Evolutionary conservation across 192 early-diverging fungal species (phyloP).

Genomic region (Backusella mclennaniae): DNA sequence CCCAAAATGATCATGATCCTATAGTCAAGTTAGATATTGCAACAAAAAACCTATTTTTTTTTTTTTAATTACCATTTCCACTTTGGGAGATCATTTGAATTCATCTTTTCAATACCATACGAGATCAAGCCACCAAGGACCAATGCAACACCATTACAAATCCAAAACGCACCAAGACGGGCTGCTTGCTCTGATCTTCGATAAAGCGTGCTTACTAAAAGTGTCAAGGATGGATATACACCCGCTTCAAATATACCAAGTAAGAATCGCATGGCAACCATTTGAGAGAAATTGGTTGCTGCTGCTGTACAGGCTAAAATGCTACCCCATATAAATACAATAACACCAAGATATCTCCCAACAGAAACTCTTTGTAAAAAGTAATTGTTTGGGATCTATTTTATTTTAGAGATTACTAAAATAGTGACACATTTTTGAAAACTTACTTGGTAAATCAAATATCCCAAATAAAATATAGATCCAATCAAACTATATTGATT

Average conservation of each 20-base stretch:
- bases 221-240: slow-evolving; percentile 25
- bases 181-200: slow-evolving; percentile 24
- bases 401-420: background rate
- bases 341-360: slow-evolving; percentile 16
- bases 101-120: slow-evolving; percentile 33
- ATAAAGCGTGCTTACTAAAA: slow-evolving; percentile 30
- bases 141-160: slow-evolving; percentile 23
- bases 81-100: background rate
- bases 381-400: slow-evolving; percentile 32
- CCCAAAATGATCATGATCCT: slow-evolving; percentile 37
- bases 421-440: background rate
- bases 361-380: slow-evolving; percentile 28
- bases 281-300: slow-evolving; percentile 25
- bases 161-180: slow-evolving; percentile 28
- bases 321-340: slow-evolving; percentile 27
- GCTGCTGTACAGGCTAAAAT: slow-evolving; percentile 17
- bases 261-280: slow-evolving; percentile 28
- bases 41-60: background rate
- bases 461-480: slow-evolving; percentile 35
- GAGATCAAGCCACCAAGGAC: slow-evolving; percentile 22
- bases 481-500: slow-evolving; percentile 25
- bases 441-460: slow-evolving; percentile 23
- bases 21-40: background rate
- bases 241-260: slow-evolving; percentile 34
- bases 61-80: slow-evolving; percentile 30